Evolutionary conservation across 2,329 filamentous ascomycete genomes (phyloP).

Genomic region (Pseudogymnoascus sp.): DNA sequence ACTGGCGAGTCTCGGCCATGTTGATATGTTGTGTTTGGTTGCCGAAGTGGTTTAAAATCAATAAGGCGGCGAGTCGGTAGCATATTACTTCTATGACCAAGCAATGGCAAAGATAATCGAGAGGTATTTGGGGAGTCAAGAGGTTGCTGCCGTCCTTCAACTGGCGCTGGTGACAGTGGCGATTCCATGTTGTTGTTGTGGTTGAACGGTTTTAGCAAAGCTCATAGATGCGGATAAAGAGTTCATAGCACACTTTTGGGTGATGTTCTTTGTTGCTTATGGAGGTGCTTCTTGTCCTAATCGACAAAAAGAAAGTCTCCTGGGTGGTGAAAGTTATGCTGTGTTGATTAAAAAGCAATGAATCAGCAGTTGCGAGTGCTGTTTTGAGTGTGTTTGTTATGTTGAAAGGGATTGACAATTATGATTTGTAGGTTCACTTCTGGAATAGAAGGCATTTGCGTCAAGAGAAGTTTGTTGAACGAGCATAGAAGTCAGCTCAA

Average conservation of each 20-base stretch:
- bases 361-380: not conserved
- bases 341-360: not conserved
- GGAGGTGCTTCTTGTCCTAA: not conserved
- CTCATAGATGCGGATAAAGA: not conserved
- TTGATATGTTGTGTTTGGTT: too few species aligned
- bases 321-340: not conserved
- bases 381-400: not conserved
- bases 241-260: not conserved
- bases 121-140: not conserved
- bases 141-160: not conserved
- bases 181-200: not conserved
- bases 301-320: not conserved
- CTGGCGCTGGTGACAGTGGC: not conserved
- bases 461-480: not conserved
- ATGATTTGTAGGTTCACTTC: not conserved
- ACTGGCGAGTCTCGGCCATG: not conserved
- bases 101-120: not conserved
- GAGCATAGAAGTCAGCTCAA: not conserved
- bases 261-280: not conserved
- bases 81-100: not conserved
- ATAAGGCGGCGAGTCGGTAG: not conserved
- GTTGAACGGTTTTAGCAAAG: not conserved
- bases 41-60: not conserved
- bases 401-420: not conserved
- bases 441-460: not conserved